Evolutionary conservation across 176 grass and related monocot genomes (phyloP), one percentile per base, ranked within the genome.

Genomic region (Lolium multiflorum): DNA sequence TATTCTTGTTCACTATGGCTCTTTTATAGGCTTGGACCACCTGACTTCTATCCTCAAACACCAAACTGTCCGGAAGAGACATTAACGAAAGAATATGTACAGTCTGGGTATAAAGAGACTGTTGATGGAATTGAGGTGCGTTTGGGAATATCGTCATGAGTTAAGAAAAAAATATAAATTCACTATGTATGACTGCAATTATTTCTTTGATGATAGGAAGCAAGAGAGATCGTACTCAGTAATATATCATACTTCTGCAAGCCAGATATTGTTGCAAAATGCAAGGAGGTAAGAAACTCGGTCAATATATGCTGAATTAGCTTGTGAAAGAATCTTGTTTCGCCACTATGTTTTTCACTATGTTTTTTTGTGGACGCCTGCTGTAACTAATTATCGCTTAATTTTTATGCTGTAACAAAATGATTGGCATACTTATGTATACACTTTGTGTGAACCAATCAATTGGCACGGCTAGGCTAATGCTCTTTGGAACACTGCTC

Each of bases 71-170:
- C 94, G 57, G 97, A 99, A 92, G 97, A 99, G 90, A 99, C 90
- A n/a, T 85, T 97, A 85, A 99, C 91, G 55, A 99, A 74, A 94
- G 97, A 99, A 82, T 97, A 97, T 92, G 89, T 94, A 20, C 94
- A 94, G 86, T 81, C 80, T 79, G 97, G 97, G 64, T 99, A 99
- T 77, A 99, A 99, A 71, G 97, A 99, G 83, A 97, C 97, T 37
- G 94, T 97, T 86, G 97, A 94, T 86, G 97, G 97, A 92, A 99
- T 99, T 55, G 97, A 99, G 97, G 97, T 97, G 78, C 54, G 92
- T 87, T 77, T 80, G 18, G 38, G 81, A 69, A 68, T 20, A 31
- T 48, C 70, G 43, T 59, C 55, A 66, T 3, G 46, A 24, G 56
- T 79, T 64, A 38, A 48, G 38, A 66, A 35, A 11, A 25, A 55